Base-by-base conservation (phyloP, 2,329 filamentous ascomycete genomes). In the Xylaria multiplex region DNA sequence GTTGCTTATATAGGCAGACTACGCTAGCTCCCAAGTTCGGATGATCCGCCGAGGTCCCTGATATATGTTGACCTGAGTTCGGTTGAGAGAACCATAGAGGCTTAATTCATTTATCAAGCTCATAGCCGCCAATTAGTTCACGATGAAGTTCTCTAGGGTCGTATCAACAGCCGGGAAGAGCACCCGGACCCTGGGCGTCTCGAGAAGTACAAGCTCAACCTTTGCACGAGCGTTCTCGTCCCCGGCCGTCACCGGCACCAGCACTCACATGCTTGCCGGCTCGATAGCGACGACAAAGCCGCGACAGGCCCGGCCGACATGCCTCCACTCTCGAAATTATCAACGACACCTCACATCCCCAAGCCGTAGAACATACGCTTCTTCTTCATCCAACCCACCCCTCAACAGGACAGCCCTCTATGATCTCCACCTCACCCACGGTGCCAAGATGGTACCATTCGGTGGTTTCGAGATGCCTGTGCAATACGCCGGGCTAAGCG, bases 401-500 rank as follows among this genome's bases (percentile, higher is more conserved):
- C 82, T 86, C 69, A 82, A 79, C 73, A 90, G 85, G 80, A 96
- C 93, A 2, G 89, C 90, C 32, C 84, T 97, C 24, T 91, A 95
- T 79, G 89, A 93, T 73, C 83, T 96, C 24, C 92, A 97, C 79
- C 75, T 94, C 68, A 85, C 87, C 65, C 84, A 92, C 76, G 93
- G 93, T 72, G 96, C 87, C 71, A 97, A 97, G 82, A 96, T 98
- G 88, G 95, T 97, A 56, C 92, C 93, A n/a, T 99, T 97, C 80
- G 95, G 92, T 69, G 93, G 93, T 71, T 97, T 90, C 82, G 85
- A 88, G 73, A 97, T 99, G 93, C 96, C 96, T 7, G 89, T 99
- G 50, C 91, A 96, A 79, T 99, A 98, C 82, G 81, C 85, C 40
- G 87, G 89, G 71, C 85, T 92, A 71, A 90, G 91, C 72, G 91